Evolutionary conservation across 225 moss, liverwort and hornwort species (phyloP), one percentile per base, ranked within the genome.

Genomic region (Asterella californica): DNA sequence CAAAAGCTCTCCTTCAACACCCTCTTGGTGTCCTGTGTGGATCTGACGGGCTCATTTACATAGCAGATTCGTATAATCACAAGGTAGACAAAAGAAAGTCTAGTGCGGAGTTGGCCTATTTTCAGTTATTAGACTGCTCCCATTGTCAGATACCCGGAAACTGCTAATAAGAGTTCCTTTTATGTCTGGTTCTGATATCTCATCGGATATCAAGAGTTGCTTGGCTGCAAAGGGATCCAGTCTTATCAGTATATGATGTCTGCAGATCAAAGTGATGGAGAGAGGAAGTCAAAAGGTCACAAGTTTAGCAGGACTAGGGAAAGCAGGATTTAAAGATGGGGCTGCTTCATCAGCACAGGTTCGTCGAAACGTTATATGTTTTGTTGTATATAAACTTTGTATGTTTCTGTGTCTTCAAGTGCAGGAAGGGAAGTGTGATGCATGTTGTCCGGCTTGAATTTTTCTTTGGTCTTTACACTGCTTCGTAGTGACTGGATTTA

Each of bases 11-110:
- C 25, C 78, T 99, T 77, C 97, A 99, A 86, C 97, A 99, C 86
- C 97, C 97, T 57, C 75, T 99, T 50, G 97, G 93, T 55, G 92
- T 99, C 79, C 73, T 99, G 49, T 79, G 83, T 64, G 92, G 92
- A 29, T 72, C 88, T 50, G 86, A 90, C 47, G 93, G 93, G 54
- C 77, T 93, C 27, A 89, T 94, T 60, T 99, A 94, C 50, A 83
- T 99, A 79, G 93, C 97, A 74, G 97, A 99, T 81, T 99, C 97
- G 11, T 99, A 99, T n/a, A 99, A 99, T 33, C 97, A 99, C 79
- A 99, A 99, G 94, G 96, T 90, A 79, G 54, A 54, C 25, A 19
- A 9, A 10, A 15, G n/a, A 29, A 11, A 72, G 70, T 22, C 9
- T 72, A 10, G 34, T 8, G 12, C 36, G 8, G 25, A 29, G 62